These are phyloP conservation scores for Manihot esculenta DNA, from an alignment of 441 rosid species.

Conservation along the genomic window DNA sequence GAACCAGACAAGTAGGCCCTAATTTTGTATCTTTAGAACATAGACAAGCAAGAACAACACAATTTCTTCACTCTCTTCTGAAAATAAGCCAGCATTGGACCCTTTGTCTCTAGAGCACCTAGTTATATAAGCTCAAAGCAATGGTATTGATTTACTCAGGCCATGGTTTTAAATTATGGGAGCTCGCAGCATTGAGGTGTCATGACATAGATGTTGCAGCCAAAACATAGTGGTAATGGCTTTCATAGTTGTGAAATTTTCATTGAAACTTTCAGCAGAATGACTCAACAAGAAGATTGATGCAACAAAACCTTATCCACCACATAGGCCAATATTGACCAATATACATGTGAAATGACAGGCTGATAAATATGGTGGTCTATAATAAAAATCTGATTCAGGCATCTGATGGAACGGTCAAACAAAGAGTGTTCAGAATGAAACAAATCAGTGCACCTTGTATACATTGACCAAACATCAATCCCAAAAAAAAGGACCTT, in stretches of 20 bases:
- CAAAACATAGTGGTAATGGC: background rate
- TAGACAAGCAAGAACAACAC: background rate
- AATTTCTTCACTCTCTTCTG: background rate
- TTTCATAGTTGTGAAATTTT: background rate
- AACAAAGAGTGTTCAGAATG: constrained; percentile 1
- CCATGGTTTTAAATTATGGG: background rate
- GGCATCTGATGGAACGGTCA: background rate
- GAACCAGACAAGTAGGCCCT: background rate
- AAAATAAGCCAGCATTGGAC: background rate
- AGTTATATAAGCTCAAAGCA: background rate
- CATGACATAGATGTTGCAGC: background rate
- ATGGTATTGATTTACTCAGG: background rate
- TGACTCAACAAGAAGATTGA: background rate
- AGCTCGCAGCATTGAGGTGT: too few species aligned
- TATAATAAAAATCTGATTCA: background rate
- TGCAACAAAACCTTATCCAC: too few species aligned
- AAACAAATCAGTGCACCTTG: constrained; percentile 1
- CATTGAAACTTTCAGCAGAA: background rate
- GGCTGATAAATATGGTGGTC: background rate
- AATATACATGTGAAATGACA: background rate
- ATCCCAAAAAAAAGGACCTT: background rate
- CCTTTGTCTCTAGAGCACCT: background rate
- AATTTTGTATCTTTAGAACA: background rate
- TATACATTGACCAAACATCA: background rate
- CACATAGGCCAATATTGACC: background rate